Evolutionary conservation across 2,329 filamentous ascomycete genomes (phyloP), one percentile per base, ranked within the genome.

Genomic region (Aspergillus sp.): DNA sequence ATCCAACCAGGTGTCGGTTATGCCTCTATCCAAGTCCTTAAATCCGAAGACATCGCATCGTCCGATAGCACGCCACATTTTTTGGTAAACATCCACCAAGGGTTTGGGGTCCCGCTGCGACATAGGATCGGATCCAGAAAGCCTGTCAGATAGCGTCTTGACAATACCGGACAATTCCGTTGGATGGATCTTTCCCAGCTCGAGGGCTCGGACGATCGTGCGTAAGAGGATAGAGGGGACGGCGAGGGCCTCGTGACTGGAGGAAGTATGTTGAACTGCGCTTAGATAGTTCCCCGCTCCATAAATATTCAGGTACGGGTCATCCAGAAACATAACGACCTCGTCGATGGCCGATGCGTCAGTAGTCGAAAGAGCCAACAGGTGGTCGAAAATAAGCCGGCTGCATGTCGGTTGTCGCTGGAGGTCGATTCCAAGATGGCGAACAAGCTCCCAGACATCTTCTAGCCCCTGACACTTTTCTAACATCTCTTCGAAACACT

Each of bases 51-150:
- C 64, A 45, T 63, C 64, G 47, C 70, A 75, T 13, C 56, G 56
- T 29, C 65, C 64, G 51, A 76, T 64, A 4, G 71, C 70, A 52
- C 64, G 59, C 71, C 72, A 76, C 55, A 76, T 64, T 2, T 57
- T 51, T 25, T 62, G 55, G 38, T 69, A 68, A 38, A 64, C 63
- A 11, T 58, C 46, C 20, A 53, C 43, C 17, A 71, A 47, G 19
- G 54, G 44, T 19, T 54, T 58, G 10, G 48, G 48, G 31, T 64
- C 50, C 47, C 52, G 51, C 34, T 38, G 14, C 34, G 5, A 17
- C 14, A 17, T 6, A 5, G 2, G 14, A 10, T 17, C 5, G 34
- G 34, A 38, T n/a, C 14, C 34, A 38, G 32, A 13, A 19, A 48
- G 13, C 29, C 14, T 34, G 13, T 45, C 31, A n/a, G 64, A 63